Conservation (phyloP, 306 rosid species). For the Vigna nakashimae region DNA sequence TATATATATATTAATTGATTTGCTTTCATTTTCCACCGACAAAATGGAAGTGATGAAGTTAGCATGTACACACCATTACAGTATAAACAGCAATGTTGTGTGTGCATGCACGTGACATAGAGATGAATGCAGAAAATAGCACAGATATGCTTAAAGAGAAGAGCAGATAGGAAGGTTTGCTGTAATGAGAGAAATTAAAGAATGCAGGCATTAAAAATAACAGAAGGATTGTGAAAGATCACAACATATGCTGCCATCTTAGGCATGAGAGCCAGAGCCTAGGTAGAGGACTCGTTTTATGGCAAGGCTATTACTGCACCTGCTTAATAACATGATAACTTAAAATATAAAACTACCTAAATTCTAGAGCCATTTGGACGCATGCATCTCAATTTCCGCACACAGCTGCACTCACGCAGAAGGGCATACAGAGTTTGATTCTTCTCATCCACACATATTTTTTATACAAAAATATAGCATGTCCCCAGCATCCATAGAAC, state of each 20-base stretch:
- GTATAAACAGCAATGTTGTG: background rate
- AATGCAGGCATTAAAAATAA: conserved; percentile 14
- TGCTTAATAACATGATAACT: conserved; percentile 3
- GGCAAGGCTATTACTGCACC: background rate
- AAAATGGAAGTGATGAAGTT: background rate
- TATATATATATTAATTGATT: background rate
- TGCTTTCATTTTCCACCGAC: background rate
- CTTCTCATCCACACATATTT: conserved; percentile 54
- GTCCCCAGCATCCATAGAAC: conserved; percentile 48
- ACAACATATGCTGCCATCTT: conserved; percentile 28
- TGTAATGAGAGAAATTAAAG: conserved; percentile 13
- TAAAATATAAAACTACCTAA: conserved; percentile 37
- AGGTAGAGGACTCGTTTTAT: background rate
- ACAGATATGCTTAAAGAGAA: background rate
- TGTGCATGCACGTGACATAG: conserved; percentile 1
- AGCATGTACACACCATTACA: background rate
- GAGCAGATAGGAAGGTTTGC: background rate
- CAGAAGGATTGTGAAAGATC: background rate
- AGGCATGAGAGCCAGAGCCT: conserved; percentile 33
- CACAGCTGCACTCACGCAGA: conserved; percentile 13
- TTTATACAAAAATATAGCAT: conserved; percentile 48
- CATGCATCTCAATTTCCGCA: conserved; percentile 44
- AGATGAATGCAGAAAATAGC: background rate
- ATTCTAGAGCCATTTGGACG: conserved; percentile 45
- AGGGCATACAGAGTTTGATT: conserved; percentile 20